A percentile compares a stretch with the other conserved stretches of the same genome.
These are phyloP conservation scores for Candida succiphila DNA, from an alignment of 805 yeast genomes.

Conservation along the genomic window DNA sequence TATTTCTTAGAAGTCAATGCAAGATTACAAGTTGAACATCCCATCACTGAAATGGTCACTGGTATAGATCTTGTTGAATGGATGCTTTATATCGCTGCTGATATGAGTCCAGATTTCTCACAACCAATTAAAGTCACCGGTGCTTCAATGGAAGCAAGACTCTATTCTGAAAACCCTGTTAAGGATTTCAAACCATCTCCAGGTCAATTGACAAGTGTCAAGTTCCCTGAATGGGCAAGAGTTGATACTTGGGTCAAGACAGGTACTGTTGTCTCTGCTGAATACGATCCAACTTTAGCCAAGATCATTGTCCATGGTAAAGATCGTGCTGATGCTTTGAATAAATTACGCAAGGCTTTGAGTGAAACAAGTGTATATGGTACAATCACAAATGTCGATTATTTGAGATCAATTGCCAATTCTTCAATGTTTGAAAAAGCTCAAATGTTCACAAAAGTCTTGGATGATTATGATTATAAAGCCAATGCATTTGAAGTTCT, in stretches of 20 bases:
- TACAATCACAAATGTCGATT: constrained; percentile 83
- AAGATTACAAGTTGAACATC: constrained; percentile 95
- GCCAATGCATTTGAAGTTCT: constrained; percentile 81
- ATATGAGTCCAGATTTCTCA: constrained; percentile 70
- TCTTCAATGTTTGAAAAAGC: constrained; percentile 80
- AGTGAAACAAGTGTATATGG: constrained; percentile 84
- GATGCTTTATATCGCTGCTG: constrained; percentile 92
- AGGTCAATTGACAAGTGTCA: constrained; percentile 79
- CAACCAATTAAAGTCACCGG: constrained; percentile 58
- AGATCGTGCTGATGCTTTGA: constrained; percentile 78
- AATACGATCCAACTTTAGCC: constrained; percentile 93
- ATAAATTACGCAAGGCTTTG: constrained; percentile 68
- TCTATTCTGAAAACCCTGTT: constrained; percentile 95
- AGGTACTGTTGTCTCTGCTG: constrained; percentile 84
- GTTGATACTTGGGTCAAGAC: constrained; percentile 90
- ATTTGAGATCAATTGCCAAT: constrained; percentile 74
- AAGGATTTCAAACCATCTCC: constrained; percentile 95
- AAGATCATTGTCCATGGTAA: constrained; percentile 92
- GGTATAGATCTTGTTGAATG: constrained; percentile 94
- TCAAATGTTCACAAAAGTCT: constrained; percentile 75
- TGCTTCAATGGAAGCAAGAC: constrained; percentile 93
- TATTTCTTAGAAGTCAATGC: constrained; percentile 96
- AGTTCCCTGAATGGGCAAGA: constrained; percentile 86
- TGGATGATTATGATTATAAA: constrained; percentile 69
- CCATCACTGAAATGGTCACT: constrained; percentile 91